phyloP scores from a whole-genome alignment of 2,329 filamentous ascomycete species.

The Didymella lethalis region DNA sequence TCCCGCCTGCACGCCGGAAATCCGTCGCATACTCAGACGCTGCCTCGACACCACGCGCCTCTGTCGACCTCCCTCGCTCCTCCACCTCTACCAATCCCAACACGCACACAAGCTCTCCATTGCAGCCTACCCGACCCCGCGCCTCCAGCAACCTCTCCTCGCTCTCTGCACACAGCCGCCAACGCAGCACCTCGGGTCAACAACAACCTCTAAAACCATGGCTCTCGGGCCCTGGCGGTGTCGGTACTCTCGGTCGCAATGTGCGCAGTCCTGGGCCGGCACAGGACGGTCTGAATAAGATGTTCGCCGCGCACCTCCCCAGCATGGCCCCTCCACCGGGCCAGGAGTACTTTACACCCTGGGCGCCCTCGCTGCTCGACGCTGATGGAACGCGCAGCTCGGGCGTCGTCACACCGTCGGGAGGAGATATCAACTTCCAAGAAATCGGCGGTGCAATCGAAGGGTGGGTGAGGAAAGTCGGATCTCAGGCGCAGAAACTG shows the following conservation, averaged over 20 bases:
- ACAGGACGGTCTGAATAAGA: conserved; percentile 82
- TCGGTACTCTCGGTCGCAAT: conserved; percentile 78
- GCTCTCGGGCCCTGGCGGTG: conserved; percentile 84
- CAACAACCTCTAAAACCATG: conserved; percentile 50
- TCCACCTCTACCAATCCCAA: conserved; percentile 45
- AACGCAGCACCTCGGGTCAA: conserved; percentile 47
- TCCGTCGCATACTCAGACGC: conserved; percentile 70
- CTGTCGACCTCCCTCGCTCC: conserved; percentile 66
- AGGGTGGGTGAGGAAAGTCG: conserved; percentile 86
- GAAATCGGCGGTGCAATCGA: conserved; percentile 88
- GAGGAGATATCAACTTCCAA: conserved; percentile 66
- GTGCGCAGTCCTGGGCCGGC: conserved; percentile 81
- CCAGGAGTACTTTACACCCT: conserved; percentile 60
- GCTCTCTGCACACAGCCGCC: conserved; percentile 46
- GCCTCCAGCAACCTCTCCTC: conserved; percentile 51
- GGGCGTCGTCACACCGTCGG: conserved; percentile 40
- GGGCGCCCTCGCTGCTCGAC: conserved; percentile 48
- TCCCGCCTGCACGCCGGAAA: conserved; percentile 90
- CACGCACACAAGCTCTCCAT: conserved; percentile 46
- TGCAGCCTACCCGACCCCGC: conserved; percentile 47
- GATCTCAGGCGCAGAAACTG: conserved; percentile 63
- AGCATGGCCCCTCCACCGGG: conserved; percentile 70
- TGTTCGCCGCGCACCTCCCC: conserved; percentile 84
- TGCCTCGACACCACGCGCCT: conserved; percentile 71
- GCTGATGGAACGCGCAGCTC: conserved; percentile 41